Percentiles rank a stretch among this genome's conserved stretches.
phyloP scores from a whole-genome alignment of 1,284 basidiomycete species.

The Tylopilus sp. region DNA sequence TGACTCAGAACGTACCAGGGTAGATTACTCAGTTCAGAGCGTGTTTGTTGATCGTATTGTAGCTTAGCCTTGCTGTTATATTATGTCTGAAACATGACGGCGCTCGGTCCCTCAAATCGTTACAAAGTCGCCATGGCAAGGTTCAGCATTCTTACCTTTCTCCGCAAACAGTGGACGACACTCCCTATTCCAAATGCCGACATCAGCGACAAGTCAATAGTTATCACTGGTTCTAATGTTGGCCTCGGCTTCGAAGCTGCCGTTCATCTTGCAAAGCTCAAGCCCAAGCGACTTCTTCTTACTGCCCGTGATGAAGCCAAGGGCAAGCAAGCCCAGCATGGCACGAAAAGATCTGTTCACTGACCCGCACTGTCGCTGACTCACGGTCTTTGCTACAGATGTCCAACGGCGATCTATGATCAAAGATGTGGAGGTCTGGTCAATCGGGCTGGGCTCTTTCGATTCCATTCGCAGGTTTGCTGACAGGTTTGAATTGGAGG shows the following conservation, averaged over 20 bases:
- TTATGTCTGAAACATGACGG: too few relatives aligned
- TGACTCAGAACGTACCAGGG: too few relatives aligned
- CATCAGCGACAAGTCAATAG: slow-evolving; percentile 31
- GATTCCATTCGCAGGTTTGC: slow-evolving; percentile 33
- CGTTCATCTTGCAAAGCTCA: slow-evolving; percentile 29
- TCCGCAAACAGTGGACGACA: slow-evolving; percentile 27
- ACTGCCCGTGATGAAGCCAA: slow-evolving; percentile 32
- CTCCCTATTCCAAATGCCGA: slow-evolving; percentile 27
- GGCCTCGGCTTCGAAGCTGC: slow-evolving; percentile 39
- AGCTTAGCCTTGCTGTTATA: too few relatives aligned
- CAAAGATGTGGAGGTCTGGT: slow-evolving; percentile 27
- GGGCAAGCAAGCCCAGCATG: slow-evolving; percentile 20
- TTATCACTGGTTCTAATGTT: slow-evolving; percentile 34
- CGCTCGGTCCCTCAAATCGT: too few relatives aligned
- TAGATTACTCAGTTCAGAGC: too few relatives aligned
- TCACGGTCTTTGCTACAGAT: slow-evolving; percentile 11
- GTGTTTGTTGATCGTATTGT: too few relatives aligned
- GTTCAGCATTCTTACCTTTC: slow-evolving; percentile 12
- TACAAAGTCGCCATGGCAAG: slow-evolving; percentile 29
- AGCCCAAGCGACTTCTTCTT: slow-evolving; percentile 28
- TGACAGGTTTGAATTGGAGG: slow-evolving; percentile 25
- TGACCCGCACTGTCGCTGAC: background rate
- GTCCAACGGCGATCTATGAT: slow-evolving; percentile 15
- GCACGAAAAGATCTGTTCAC: slow-evolving; percentile 9
- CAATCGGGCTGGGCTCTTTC: slow-evolving; percentile 31